A percentile compares a stretch with the other conserved stretches of the same genome.
These are phyloP conservation scores for Cunninghamia lanceolata DNA, from an alignment of 75 land plant genomes.

Conservation along the genomic window DNA sequence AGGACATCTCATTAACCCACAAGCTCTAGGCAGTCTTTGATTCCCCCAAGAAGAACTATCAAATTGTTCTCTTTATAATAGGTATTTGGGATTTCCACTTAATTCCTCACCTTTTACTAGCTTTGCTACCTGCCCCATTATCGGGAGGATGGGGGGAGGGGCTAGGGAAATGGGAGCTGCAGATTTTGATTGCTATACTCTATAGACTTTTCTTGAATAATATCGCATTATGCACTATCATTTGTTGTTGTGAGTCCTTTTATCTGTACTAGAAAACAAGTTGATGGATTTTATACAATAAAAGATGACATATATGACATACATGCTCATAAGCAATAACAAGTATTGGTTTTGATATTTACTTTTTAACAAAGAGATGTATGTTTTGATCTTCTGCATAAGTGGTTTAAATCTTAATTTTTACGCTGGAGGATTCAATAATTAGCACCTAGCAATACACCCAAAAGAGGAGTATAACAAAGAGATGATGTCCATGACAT, in stretches of 20 bases:
- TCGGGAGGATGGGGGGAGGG: too few species aligned
- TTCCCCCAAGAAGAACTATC: too few species aligned
- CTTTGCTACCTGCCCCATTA: background rate
- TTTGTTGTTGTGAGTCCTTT: background rate
- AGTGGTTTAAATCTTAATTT: background rate
- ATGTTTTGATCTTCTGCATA: background rate
- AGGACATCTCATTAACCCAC: too few species aligned
- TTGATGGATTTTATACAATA: background rate
- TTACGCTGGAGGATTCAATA: background rate
- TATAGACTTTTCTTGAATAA: background rate
- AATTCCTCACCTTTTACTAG: background rate
- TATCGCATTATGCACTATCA: background rate
- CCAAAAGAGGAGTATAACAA: background rate
- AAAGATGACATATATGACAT: background rate
- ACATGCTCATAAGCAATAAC: background rate
- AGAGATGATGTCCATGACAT: background rate
- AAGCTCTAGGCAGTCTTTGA: too few species aligned
- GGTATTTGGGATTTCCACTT: too few species aligned
- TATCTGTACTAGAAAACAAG: too few species aligned
- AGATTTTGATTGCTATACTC: too few species aligned
- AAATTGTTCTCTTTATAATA: too few species aligned
- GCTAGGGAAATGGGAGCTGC: too few species aligned
- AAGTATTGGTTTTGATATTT: background rate
- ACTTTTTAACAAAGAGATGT: background rate
- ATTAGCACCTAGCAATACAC: background rate